Base-by-base conservation (phyloP, 345 rosid species). In the Populus pruinosa region DNA sequence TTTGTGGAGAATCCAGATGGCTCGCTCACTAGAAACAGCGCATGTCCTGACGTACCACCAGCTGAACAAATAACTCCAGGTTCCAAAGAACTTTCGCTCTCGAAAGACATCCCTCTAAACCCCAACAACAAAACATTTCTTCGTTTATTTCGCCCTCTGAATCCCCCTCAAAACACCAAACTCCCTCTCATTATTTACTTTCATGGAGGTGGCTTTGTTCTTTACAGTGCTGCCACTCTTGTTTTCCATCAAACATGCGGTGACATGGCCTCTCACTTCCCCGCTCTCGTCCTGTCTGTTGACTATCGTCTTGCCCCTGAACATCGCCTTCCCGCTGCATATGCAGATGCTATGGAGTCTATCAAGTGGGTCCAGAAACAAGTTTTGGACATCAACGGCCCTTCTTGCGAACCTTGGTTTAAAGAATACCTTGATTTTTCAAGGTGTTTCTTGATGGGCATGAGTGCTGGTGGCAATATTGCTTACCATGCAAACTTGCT, bases 301-400 rank as follows among this genome's bases (percentile, higher is more conserved):
- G 91, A 93, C 2, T 95, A 91, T 77, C 94, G 99, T 67, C 90
- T 93, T 3, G 83, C 92, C 20, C 99, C 99, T 2, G 99, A 93
- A 50, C 90, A 93, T 83, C 92, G 94, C 77, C 99, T 95, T 66
- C 99, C 99, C 2, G 96, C 93, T 2, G 96, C 97, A 27, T 95
- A 90, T 83, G 93, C 90, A 0, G 99, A 95, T 73, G 93, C 91
- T n/a, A 56, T 86, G 47, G 96, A 92, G 8, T 83, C 96, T 5
- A 81, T 95, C 75, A 59, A 25, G 70, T 95, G 99, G 99, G 84
- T 89, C 73, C 86, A 87, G 8, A 75, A 87, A 29, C 97, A 95
- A 82, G 95, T 92, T 44, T 13, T 44, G 50, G 50, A 13, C 7
- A 65, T 14, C 78, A 56, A 67, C 72, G 86, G 83, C 23, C 50